Evolutionary conservation across 495 filamentous ascomycete species (phyloP).

Genomic region (Lasiosphaeria miniovina): DNA sequence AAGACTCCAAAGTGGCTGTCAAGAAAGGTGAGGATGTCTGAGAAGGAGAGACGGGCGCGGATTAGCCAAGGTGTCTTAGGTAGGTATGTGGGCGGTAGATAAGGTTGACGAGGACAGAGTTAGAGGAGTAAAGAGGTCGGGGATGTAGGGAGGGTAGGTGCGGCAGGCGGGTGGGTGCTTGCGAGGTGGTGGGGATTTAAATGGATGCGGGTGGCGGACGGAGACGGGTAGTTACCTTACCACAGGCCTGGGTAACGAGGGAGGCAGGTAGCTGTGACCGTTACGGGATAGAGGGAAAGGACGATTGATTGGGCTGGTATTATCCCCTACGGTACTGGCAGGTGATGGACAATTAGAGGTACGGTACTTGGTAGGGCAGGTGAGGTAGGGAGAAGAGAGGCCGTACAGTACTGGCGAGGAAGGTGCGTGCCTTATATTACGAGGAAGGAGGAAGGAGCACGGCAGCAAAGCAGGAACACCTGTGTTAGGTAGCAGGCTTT

Average conservation of each 20-base stretch:
- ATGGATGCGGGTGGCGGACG: neutral
- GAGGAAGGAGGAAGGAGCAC: constrained; percentile 1
- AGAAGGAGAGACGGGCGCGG: no score
- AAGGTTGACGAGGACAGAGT: neutral
- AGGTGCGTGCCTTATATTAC: constrained; percentile 15
- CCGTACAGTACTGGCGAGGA: constrained; percentile 2
- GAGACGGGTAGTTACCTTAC: neutral
- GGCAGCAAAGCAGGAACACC: constrained; percentile 2
- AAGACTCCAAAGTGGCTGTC: neutral
- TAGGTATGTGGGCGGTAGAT: neutral
- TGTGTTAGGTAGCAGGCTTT: neutral
- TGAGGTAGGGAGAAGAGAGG: neutral
- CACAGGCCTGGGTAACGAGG: no score
- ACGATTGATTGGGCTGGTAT: no score
- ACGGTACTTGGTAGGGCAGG: neutral
- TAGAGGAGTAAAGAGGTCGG: constrained; percentile 1
- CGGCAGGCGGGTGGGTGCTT: neutral
- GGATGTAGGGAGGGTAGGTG: constrained; percentile 5
- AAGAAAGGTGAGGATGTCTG: no score
- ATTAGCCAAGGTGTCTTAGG: no score
- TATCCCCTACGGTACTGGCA: no score
- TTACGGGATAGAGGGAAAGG: no score
- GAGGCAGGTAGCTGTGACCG: no score
- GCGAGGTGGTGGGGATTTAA: neutral
- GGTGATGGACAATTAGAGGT: neutral